Evolutionary conservation across 1,139 yeast genomes (phyloP).

Genomic region (Saccharomyces hybrid): DNA sequence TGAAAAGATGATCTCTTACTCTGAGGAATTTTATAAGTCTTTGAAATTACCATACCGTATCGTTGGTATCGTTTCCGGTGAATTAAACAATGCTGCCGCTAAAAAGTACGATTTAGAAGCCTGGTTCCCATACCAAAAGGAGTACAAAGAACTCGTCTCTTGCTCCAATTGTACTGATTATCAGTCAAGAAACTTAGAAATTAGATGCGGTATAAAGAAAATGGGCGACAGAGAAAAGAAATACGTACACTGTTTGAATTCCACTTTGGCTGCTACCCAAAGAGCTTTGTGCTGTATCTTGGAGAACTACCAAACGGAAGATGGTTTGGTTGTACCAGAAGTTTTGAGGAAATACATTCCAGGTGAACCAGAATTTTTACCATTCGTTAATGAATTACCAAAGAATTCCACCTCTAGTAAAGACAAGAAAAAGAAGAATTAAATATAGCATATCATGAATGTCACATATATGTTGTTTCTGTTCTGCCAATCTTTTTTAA

Average conservation of each 20-base stretch:
- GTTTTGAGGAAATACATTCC: conserved; percentile 94
- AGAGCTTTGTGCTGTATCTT: conserved; percentile 95
- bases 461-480: neutral
- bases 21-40: conserved; percentile 91
- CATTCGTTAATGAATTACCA: conserved; percentile 84
- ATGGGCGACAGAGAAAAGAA: conserved; percentile 93
- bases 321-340: conserved; percentile 88
- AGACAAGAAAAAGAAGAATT: conserved; percentile 35
- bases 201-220: conserved; percentile 97
- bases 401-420: conserved; percentile 85
- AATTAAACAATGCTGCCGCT: conserved; percentile 97
- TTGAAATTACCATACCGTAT: conserved; percentile 93
- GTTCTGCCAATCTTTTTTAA: neutral
- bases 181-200: conserved; percentile 96
- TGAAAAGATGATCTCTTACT: conserved; percentile 82
- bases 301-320: conserved; percentile 96
- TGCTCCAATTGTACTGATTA: conserved; percentile 99
- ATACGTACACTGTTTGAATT: conserved; percentile 96
- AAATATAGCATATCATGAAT: neutral
- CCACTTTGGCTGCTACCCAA: conserved; percentile 95
- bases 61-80: conserved; percentile 97
- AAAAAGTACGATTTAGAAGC: conserved; percentile 98
- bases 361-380: conserved; percentile 96
- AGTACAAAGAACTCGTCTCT: conserved; percentile 95
- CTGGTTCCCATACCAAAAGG: conserved; percentile 99